A percentile compares a stretch with the other conserved stretches of the same genome.
These are phyloP conservation scores for Vachellia collinsii DNA, from an alignment of 306 rosid genomes.

Conservation along the genomic window DNA sequence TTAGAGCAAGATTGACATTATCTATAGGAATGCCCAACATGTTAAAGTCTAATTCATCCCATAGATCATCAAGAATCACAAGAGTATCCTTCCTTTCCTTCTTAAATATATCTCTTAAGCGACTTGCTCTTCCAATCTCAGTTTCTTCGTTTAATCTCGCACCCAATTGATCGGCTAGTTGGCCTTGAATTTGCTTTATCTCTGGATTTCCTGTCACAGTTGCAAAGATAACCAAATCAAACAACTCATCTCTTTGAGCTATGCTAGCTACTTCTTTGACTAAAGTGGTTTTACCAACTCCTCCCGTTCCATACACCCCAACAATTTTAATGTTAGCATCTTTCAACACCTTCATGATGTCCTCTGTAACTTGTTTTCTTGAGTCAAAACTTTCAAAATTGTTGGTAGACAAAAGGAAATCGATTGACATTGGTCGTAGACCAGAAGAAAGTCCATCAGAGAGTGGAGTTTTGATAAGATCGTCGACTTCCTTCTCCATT, in stretches of 20 bases:
- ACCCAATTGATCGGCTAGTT: slow-evolving; percentile 14
- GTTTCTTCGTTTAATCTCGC: neutral
- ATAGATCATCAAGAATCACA: slow-evolving; percentile 24
- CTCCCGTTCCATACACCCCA: neutral
- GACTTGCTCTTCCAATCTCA: slow-evolving; percentile 8
- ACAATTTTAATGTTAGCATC: neutral
- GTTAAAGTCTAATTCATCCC: slow-evolving; percentile 12
- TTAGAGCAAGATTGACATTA: neutral
- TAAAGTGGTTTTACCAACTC: neutral
- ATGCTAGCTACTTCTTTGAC: neutral
- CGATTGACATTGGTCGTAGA: neutral
- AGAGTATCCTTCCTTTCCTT: neutral
- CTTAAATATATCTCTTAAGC: neutral
- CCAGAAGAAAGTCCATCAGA: neutral
- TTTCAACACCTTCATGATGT: neutral
- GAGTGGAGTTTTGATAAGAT: neutral
- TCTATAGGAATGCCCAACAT: slow-evolving; percentile 6
- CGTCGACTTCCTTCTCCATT: neutral
- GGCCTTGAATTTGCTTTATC: neutral
- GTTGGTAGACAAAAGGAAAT: no score
- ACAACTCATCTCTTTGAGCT: neutral
- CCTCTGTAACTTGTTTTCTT: no score
- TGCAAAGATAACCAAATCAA: slow-evolving; percentile 2
- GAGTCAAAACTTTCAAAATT: neutral
- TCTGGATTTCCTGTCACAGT: neutral